phyloP scores from a whole-genome alignment of 2,329 filamentous ascomycete species.

The Scytalidium sp. region DNA sequence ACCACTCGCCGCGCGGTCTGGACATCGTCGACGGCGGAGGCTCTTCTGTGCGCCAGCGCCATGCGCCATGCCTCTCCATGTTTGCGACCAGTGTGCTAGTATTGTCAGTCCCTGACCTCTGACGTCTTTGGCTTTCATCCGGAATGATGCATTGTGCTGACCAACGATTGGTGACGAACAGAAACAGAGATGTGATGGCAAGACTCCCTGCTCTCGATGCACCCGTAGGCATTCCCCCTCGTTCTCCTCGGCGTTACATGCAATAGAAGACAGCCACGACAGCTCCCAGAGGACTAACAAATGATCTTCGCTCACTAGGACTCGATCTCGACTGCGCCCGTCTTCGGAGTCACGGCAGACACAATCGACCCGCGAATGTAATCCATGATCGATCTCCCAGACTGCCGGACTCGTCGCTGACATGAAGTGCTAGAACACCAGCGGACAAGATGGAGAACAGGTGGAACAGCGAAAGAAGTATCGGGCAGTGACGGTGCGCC shows the following conservation, averaged over 20 bases:
- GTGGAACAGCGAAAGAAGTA: background rate
- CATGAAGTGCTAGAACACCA: background rate
- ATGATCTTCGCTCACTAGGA: background rate
- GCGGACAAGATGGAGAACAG: background rate
- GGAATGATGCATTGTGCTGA: background rate
- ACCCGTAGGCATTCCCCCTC: background rate
- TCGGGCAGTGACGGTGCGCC: background rate
- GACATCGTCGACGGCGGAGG: background rate
- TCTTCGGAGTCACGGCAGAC: background rate
- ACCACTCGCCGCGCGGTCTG: background rate
- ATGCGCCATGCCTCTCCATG: background rate
- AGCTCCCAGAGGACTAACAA: background rate
- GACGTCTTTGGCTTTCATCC: background rate
- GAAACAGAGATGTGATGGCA: constrained; percentile 5
- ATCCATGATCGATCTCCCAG: too few species aligned
- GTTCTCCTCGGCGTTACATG: background rate
- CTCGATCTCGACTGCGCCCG: background rate
- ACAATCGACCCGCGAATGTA: background rate
- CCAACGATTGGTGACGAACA: background rate
- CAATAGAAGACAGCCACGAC: background rate
- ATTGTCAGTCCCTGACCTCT: background rate
- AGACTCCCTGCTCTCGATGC: constrained; percentile 2
- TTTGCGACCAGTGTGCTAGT: constrained; percentile 3
- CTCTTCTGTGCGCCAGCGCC: background rate
- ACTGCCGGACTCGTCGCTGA: background rate